A percentile compares a stretch with the other conserved stretches of the same genome.
Evolutionary conservation across 805 yeast genomes (phyloP).

Genomic region (Ogataea trehaloabstinens): DNA sequence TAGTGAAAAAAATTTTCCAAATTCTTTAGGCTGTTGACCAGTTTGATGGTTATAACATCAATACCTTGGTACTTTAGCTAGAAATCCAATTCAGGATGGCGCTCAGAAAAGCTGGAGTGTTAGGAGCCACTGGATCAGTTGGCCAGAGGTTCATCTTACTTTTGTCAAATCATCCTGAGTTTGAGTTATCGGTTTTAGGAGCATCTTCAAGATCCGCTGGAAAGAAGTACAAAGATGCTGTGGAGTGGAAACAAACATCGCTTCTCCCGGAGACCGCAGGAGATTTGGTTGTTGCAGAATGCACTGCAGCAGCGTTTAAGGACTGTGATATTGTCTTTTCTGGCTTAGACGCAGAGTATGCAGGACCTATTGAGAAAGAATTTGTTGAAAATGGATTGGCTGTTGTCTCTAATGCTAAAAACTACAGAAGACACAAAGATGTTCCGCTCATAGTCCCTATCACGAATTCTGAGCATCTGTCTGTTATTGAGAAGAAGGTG

Average conservation of each 20-base stretch:
- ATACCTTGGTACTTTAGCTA: too few species aligned
- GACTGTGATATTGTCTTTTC: slow-evolving; percentile 94
- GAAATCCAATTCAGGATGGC: slow-evolving; percentile 17
- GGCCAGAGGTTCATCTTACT: slow-evolving; percentile 93
- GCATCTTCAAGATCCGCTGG: slow-evolving; percentile 96
- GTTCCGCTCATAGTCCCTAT: slow-evolving; percentile 96
- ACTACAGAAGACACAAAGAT: slow-evolving; percentile 81
- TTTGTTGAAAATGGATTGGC: slow-evolving; percentile 79
- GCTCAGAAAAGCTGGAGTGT: slow-evolving; percentile 70
- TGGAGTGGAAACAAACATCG: slow-evolving; percentile 90
- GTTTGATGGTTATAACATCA: too few species aligned
- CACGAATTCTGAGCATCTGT: slow-evolving; percentile 88
- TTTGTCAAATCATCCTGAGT: slow-evolving; percentile 83
- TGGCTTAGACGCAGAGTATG: slow-evolving; percentile 89
- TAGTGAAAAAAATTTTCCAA: too few species aligned
- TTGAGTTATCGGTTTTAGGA: slow-evolving; percentile 80
- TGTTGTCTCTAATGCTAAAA: slow-evolving; percentile 92
- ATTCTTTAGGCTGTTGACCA: too few species aligned
- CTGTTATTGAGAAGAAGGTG: slow-evolving; percentile 61
- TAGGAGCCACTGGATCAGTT: slow-evolving; percentile 97
- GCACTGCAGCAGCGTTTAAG: slow-evolving; percentile 71
- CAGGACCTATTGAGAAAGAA: slow-evolving; percentile 87
- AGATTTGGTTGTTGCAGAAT: slow-evolving; percentile 67
- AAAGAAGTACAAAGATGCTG: slow-evolving; percentile 78
- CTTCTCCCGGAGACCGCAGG: slow-evolving; percentile 70